Evolutionary conservation across 2,329 filamentous ascomycete species (phyloP).

Genomic region (Gaeumannomyces sp.): DNA sequence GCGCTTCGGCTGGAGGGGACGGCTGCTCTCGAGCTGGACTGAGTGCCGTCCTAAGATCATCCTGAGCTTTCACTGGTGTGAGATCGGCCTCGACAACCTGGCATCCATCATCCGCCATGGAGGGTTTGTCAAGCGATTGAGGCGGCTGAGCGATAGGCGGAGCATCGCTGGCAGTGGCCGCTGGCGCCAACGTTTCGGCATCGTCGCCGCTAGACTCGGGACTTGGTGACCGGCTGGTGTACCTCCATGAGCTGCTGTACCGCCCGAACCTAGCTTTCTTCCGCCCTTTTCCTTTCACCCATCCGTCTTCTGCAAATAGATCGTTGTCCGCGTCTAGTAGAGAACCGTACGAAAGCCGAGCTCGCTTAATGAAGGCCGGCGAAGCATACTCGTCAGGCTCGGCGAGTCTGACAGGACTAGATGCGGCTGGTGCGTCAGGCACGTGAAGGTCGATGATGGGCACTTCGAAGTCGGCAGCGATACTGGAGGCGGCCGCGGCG

Average conservation of each 20-base stretch:
- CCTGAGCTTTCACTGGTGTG: conserved; percentile 1
- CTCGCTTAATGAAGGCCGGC: conserved; percentile 72
- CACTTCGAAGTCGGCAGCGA: conserved; percentile 1
- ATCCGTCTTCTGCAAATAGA: conserved; percentile 64
- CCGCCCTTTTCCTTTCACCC: conserved; percentile 51
- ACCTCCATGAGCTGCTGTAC: conserved; percentile 65
- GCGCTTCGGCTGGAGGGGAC: not conserved
- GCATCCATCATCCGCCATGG: conserved; percentile 24
- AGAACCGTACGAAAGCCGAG: conserved; percentile 62
- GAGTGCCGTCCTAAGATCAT: not conserved
- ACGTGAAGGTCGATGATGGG: conserved; percentile 9
- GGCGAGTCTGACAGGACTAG: conserved; percentile 17
- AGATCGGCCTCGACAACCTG: conserved; percentile 24
- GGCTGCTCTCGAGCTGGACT: not conserved
- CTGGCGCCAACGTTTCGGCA: conserved; percentile 13
- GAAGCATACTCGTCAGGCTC: conserved; percentile 59
- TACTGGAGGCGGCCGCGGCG: not conserved
- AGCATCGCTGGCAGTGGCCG: conserved; percentile 2
- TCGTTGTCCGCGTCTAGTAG: conserved; percentile 59
- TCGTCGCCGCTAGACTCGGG: conserved; percentile 46
- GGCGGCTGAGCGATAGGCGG: too few relatives aligned
- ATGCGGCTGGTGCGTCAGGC: conserved; percentile 8
- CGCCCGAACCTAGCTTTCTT: conserved; percentile 67
- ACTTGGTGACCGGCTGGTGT: conserved; percentile 64
- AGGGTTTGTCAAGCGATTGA: conserved; percentile 13